phyloP scores from a whole-genome alignment of 192 early-diverging fungal species.

The Gryganskiella cystojenkinii region DNA sequence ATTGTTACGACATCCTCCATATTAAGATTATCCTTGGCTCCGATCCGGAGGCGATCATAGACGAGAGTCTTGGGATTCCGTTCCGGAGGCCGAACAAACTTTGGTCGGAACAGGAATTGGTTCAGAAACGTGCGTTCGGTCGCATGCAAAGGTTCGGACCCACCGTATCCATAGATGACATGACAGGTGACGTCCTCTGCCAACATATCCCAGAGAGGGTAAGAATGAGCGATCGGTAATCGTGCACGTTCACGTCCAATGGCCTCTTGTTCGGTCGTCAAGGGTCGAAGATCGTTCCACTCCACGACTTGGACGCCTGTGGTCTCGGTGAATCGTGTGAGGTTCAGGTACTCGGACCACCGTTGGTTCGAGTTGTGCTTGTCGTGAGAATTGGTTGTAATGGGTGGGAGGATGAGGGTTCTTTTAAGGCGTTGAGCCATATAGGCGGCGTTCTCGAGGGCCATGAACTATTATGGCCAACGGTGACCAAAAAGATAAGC shows the following conservation, averaged over 20 bases:
- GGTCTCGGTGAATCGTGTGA: constrained; percentile 8
- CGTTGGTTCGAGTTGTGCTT: constrained; percentile 26
- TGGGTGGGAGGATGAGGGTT: constrained; percentile 43
- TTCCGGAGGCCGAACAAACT: constrained; percentile 38
- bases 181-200: constrained; percentile 39
- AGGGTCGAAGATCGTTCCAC: constrained; percentile 35
- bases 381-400: constrained; percentile 41
- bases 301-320: constrained; percentile 19
- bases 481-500: neutral
- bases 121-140: constrained; percentile 27
- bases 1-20: constrained; percentile 32
- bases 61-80: constrained; percentile 6
- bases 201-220: constrained; percentile 13
- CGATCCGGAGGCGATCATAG: constrained; percentile 15
- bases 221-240: neutral
- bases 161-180: constrained; percentile 41
- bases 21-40: constrained; percentile 27
- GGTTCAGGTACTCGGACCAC: constrained; percentile 43
- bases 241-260: constrained; percentile 17
- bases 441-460: constrained; percentile 42
- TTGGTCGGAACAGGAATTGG: constrained; percentile 30
- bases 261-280: constrained; percentile 23
- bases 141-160: constrained; percentile 23
- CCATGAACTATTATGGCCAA: constrained; percentile 27
- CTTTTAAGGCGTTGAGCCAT: constrained; percentile 29